These are phyloP conservation scores for Sugiyamaella neomexicana DNA, from an alignment of 1,139 yeast species.

Conservation along the genomic window DNA sequence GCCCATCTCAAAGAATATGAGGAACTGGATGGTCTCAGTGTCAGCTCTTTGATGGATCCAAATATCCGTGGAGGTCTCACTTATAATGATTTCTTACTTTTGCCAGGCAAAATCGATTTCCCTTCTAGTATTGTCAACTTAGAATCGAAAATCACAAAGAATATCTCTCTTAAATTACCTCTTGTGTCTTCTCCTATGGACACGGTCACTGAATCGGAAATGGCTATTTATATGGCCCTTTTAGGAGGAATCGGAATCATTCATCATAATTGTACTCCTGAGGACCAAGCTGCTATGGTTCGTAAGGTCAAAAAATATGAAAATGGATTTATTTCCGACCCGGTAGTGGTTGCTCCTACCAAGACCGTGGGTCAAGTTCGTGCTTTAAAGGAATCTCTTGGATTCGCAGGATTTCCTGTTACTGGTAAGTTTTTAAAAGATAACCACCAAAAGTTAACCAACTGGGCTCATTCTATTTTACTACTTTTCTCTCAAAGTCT, in stretches of 20 bases:
- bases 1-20: conserved; percentile 64
- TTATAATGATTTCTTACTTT: conserved; percentile 89
- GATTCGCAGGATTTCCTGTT: conserved; percentile 98
- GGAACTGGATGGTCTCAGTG: conserved; percentile 81
- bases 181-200: conserved; percentile 99
- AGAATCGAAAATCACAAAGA: conserved; percentile 86
- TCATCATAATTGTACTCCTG: conserved; percentile 95
- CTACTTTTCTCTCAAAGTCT: conserved; percentile 16
- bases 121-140: conserved; percentile 74
- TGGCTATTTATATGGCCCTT: conserved; percentile 99
- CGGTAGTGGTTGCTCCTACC: conserved; percentile 77
- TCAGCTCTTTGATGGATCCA: conserved; percentile 85
- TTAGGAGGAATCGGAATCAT: conserved; percentile 99
- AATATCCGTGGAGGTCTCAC: conserved; percentile 91
- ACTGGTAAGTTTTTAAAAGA: conserved; percentile 75
- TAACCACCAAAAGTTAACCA: too few relatives aligned
- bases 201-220: conserved; percentile 93
- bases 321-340: conserved; percentile 95
- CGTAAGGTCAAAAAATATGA: conserved; percentile 94
- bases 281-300: conserved; percentile 98
- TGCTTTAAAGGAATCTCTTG: conserved; percentile 66
- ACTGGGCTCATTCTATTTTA: too few relatives aligned
- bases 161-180: conserved; percentile 88
- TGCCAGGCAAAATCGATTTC: conserved; percentile 93
- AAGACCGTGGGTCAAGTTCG: conserved; percentile 81